Evolutionary conservation across 305 asterid genomes (phyloP).

Genomic region (Andrographis paniculata): DNA sequence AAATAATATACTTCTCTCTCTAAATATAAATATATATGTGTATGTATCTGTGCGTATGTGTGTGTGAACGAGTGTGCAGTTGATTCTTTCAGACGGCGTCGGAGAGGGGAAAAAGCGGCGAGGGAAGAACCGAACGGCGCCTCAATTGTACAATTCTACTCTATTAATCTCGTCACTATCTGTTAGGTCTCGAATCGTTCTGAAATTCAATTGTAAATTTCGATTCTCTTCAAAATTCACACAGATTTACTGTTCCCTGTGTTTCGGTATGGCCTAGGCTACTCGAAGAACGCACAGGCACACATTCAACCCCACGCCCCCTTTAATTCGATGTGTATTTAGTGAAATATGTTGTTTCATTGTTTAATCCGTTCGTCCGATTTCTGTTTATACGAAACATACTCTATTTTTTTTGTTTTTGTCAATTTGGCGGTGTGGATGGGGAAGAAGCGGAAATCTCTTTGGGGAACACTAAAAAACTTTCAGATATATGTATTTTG

Average conservation of each 20-base stretch:
- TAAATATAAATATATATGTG: background rate
- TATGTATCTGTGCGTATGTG: background rate
- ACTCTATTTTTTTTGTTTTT: background rate
- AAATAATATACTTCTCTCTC: background rate
- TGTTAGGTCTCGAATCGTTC: slow-evolving; percentile 24
- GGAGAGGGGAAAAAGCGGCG: no score
- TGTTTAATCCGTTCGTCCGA: slow-evolving; percentile 3
- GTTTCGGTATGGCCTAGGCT: slow-evolving; percentile 19
- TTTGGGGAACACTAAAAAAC: background rate
- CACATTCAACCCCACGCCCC: slow-evolving; percentile 7
- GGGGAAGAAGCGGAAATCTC: slow-evolving; percentile 6
- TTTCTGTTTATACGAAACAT: background rate
- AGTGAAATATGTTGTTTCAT: background rate
- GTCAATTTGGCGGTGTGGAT: background rate
- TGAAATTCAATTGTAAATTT: slow-evolving; percentile 15
- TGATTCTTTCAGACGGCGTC: slow-evolving; percentile 20
- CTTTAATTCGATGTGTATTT: background rate
- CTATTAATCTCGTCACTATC: background rate
- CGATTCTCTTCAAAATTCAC: background rate
- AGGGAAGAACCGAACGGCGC: background rate
- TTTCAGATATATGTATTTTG: background rate
- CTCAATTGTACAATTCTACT: slow-evolving; percentile 5
- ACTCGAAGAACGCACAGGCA: slow-evolving; percentile 5
- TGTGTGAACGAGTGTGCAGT: background rate
- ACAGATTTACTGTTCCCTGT: background rate